phyloP scores from a whole-genome alignment of 176 grass and related monocot genomes.

The Typha latifolia region DNA sequence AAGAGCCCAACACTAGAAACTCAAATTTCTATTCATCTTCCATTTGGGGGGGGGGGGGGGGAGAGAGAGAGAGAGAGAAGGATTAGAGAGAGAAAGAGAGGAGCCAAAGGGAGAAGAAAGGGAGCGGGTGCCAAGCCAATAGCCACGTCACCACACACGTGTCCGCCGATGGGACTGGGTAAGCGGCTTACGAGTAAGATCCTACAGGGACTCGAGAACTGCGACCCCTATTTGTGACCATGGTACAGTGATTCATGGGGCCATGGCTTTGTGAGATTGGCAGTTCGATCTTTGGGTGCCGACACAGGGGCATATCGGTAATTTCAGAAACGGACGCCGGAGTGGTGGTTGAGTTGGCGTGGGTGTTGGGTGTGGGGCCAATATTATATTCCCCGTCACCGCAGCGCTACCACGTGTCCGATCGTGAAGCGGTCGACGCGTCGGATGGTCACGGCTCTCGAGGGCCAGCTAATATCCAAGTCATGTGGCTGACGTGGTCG shows the following conservation, averaged over 20 bases:
- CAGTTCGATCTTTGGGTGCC: neutral
- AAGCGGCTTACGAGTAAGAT: conserved; percentile 9
- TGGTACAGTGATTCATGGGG: neutral
- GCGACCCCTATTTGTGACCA: conserved; percentile 1
- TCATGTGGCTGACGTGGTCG: conserved; percentile 55
- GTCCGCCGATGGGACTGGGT: conserved; percentile 30
- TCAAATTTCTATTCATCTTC: neutral
- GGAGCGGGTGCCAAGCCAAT: conserved; percentile 36
- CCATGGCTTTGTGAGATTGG: neutral
- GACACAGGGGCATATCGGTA: no score
- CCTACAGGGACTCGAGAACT: conserved; percentile 11
- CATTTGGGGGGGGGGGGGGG: neutral
- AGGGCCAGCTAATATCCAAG: conserved; percentile 42
- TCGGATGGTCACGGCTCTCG: conserved; percentile 1
- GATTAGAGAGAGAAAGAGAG: neutral
- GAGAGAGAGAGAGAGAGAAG: conserved; percentile 6
- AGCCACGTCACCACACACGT: conserved; percentile 61
- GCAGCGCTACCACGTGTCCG: conserved; percentile 6
- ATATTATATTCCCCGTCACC: conserved; percentile 15
- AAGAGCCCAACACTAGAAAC: neutral
- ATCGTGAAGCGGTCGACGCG: neutral
- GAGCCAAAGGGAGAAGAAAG: conserved; percentile 2
- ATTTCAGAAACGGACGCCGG: neutral
- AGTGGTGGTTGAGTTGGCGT: conserved; percentile 44
- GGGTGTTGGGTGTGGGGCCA: conserved; percentile 15